Base-by-base conservation (phyloP, 768 basidiomycete genomes). In the Boletus rubescentipes region DNA sequence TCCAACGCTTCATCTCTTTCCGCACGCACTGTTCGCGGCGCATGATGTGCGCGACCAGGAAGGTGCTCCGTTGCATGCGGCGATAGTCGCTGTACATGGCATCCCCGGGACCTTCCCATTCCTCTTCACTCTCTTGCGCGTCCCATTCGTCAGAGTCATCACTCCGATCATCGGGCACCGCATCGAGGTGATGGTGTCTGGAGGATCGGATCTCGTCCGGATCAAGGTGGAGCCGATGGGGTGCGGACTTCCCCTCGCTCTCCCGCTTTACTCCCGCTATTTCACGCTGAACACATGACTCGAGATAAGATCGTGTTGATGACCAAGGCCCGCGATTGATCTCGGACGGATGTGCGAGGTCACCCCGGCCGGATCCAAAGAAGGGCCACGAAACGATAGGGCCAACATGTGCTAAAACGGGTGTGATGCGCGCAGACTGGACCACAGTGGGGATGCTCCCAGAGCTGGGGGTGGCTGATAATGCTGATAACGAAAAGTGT, bases 371-470 rank as follows among this genome's bases (percentile, higher is more conserved):
- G 5, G 89, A 87, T 42, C 91, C 91, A 66, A 93, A 93, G 77
- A 93, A 93, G 1, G 91, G 87, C 91, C 91, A 93, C 4, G 90
- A 91, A 46, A 93, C 82, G 62, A 93, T 93, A 9, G 87, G 87
- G 4, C 91, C 91, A 40, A 92, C 76, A 46, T 85, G 81, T 46
- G 79, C 74, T 46, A 58, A 39, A 23, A 57, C 35, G 53, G 70
- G 52, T 51, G 61, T 41, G 55, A 56, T 42, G 57, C 44, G 39
- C 3, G 36, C 20, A 18, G 43, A 4, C 2, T 31, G 40, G 0
- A 16, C 32, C 12, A 38, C 37, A 12, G 35, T 50, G 12, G 61
- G 43, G 2, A 51, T 59, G 31, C 36, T 42, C 8, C 34, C 49
- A 4, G 56, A 54, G 6, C 57, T 18, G 15, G 61, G 52, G 9